These are phyloP conservation scores for Chamaenerion angustifolium DNA, from an alignment of 345 rosid species.

Conservation along the genomic window DNA sequence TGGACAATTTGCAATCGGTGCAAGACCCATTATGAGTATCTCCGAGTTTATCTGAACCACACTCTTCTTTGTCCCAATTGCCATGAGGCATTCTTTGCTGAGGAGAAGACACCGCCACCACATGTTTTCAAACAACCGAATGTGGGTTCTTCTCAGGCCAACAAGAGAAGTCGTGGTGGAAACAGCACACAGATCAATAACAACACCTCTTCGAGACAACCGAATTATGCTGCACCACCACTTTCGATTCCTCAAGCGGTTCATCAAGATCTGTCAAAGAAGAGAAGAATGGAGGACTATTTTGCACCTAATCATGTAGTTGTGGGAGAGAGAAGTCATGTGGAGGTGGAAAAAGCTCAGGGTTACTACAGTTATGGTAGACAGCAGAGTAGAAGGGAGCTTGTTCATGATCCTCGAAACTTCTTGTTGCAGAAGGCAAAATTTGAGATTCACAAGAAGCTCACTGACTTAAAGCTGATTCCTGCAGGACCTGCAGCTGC, in stretches of 20 bases:
- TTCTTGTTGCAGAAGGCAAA: conserved; percentile 39
- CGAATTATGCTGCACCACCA: conserved; percentile 15
- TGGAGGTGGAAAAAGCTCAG: conserved; percentile 18
- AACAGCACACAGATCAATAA: conserved; percentile 17
- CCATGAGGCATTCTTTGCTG: conserved; percentile 46
- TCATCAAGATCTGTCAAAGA: conserved; percentile 24
- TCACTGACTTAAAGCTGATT: conserved; percentile 25
- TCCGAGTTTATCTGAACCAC: conserved; percentile 61
- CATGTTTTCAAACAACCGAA: conserved; percentile 27
- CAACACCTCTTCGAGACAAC: conserved; percentile 20
- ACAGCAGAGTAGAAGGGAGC: conserved; percentile 26
- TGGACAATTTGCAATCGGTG: conserved; percentile 79
- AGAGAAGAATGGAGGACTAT: conserved; percentile 28
- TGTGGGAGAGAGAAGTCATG: conserved; percentile 13
- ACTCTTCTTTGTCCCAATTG: conserved; percentile 75
- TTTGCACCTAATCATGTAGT: conserved; percentile 10
- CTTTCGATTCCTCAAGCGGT: conserved; percentile 21
- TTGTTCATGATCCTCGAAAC: conserved; percentile 34
- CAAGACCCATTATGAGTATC: conserved; percentile 68
- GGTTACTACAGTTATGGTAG: conserved; percentile 16
- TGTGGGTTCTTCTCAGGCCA: conserved; percentile 26
- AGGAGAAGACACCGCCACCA: conserved; percentile 60
- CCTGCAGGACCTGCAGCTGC: conserved; percentile 10
- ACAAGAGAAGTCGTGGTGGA: conserved; percentile 24
- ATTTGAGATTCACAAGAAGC: conserved; percentile 25